Evolutionary conservation across 805 yeast genomes (phyloP).

Genomic region (Brettanomyces sp.): DNA sequence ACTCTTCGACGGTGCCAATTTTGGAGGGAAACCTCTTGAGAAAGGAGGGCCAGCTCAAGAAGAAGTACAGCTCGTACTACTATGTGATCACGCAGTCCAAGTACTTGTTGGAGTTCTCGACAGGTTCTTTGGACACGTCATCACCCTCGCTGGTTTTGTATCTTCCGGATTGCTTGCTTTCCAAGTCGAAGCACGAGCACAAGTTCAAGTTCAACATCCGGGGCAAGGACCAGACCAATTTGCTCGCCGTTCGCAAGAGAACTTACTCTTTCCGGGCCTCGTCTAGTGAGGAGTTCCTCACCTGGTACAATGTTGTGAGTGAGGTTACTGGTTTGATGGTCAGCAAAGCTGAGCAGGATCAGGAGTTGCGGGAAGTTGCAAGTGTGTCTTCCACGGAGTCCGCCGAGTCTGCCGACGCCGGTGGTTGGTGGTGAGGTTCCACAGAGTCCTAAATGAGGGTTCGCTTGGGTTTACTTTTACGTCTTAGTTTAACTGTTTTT

Average conservation of each 20-base stretch:
- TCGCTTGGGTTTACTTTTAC: too few species aligned
- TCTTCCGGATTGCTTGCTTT: slow-evolving; percentile 36
- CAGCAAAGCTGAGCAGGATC: not conserved
- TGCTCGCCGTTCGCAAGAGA: slow-evolving; percentile 32
- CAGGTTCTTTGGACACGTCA: slow-evolving; percentile 32
- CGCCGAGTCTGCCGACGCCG: too few species aligned
- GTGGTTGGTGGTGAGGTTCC: too few species aligned
- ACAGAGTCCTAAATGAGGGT: too few species aligned
- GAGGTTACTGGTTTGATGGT: slow-evolving; percentile 18
- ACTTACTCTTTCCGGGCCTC: slow-evolving; percentile 31
- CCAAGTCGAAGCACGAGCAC: slow-evolving; percentile 22
- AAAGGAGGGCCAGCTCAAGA: slow-evolving; percentile 34
- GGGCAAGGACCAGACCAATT: slow-evolving; percentile 30
- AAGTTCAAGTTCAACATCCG: slow-evolving; percentile 30
- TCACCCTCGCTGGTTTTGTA: slow-evolving; percentile 37
- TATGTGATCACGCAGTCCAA: slow-evolving; percentile 39
- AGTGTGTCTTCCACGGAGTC: not conserved
- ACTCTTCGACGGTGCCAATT: slow-evolving; percentile 33
- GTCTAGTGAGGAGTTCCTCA: slow-evolving; percentile 33
- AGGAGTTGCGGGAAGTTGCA: not conserved
- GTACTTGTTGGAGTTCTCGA: slow-evolving; percentile 36
- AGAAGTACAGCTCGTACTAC: slow-evolving; percentile 34
- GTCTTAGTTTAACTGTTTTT: too few species aligned
- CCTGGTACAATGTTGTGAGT: slow-evolving; percentile 35
- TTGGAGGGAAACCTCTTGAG: slow-evolving; percentile 38